A percentile compares a stretch with the other conserved stretches of the same genome.
Conservation (phyloP, 1,284 basidiomycete species). For the Malassezia arunalokei region DNA sequence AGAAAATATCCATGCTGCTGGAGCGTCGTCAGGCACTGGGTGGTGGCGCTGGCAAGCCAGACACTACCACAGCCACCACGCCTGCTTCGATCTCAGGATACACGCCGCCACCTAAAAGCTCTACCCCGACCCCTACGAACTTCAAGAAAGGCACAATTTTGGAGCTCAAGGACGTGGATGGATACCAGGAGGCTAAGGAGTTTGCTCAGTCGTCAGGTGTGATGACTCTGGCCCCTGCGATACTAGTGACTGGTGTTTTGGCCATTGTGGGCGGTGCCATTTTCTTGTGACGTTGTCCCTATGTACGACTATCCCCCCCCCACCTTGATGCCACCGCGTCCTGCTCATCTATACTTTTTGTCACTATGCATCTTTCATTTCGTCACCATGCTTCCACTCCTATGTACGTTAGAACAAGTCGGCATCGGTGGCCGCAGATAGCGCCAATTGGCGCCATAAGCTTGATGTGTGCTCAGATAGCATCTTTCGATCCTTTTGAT, state of each 20-base stretch:
- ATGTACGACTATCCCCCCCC: not conserved
- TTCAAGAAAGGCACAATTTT: constrained; percentile 25
- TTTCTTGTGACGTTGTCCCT: not conserved
- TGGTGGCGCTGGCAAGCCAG: constrained; percentile 13
- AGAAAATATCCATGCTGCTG: too few species aligned
- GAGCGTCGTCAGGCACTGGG: constrained; percentile 17
- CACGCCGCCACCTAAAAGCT: constrained; percentile 19
- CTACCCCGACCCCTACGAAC: constrained; percentile 17
- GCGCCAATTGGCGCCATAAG: constrained; percentile 5
- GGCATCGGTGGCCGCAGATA: not conserved
- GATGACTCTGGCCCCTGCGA: not conserved
- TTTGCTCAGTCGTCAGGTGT: not conserved
- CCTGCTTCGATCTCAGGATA: constrained; percentile 32
- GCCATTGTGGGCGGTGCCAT: not conserved
- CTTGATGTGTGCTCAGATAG: constrained; percentile 1
- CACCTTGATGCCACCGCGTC: not conserved
- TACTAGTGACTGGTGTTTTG: not conserved
- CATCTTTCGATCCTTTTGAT: constrained; percentile 4
- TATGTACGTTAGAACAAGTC: constrained; percentile 2
- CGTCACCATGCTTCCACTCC: not conserved
- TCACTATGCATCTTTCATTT: not conserved
- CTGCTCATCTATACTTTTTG: not conserved
- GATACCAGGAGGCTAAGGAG: constrained; percentile 19
- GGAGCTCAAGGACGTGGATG: constrained; percentile 18
- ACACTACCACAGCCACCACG: constrained; percentile 17